phyloP scores from a whole-genome alignment of 225 moss, liverwort and hornwort species.

The Antitrichia curtipendula region DNA sequence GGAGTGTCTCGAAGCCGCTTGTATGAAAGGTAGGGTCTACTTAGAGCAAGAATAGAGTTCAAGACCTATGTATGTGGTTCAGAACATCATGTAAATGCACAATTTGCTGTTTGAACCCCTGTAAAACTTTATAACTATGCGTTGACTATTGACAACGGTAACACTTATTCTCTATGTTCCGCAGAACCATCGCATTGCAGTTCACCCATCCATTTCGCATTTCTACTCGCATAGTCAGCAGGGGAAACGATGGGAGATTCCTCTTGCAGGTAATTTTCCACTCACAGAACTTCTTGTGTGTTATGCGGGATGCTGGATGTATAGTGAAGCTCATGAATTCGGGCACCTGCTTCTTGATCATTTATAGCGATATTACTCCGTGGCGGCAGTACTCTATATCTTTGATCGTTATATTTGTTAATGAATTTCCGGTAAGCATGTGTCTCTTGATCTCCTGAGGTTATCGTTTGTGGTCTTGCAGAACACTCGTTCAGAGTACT shows the following conservation, averaged over 20 bases:
- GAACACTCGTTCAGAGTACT: neutral
- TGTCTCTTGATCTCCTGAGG: neutral
- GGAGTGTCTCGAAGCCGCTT: conserved; percentile 66
- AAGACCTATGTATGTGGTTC: neutral
- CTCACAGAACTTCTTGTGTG: neutral
- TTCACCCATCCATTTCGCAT: conserved; percentile 81
- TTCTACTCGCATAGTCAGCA: conserved; percentile 66
- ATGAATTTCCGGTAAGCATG: neutral
- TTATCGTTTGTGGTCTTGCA: neutral
- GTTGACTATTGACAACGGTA: neutral
- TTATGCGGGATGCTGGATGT: neutral
- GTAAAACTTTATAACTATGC: neutral
- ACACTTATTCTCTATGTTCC: neutral
- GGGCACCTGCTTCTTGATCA: neutral
- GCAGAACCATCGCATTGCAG: conserved; percentile 53
- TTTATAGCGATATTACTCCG: neutral
- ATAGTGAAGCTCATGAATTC: neutral
- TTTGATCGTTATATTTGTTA: neutral
- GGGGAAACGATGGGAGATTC: conserved; percentile 80
- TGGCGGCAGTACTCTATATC: neutral
- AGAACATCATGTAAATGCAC: neutral
- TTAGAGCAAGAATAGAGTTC: neutral
- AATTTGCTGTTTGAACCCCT: neutral
- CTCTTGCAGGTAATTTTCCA: conserved; percentile 57
- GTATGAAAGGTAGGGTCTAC: conserved; percentile 58